A percentile compares a stretch with the other conserved stretches of the same genome.
Evolutionary conservation across 2,329 filamentous ascomycete species (phyloP).

Genomic region (Diaporthe caulivora): DNA sequence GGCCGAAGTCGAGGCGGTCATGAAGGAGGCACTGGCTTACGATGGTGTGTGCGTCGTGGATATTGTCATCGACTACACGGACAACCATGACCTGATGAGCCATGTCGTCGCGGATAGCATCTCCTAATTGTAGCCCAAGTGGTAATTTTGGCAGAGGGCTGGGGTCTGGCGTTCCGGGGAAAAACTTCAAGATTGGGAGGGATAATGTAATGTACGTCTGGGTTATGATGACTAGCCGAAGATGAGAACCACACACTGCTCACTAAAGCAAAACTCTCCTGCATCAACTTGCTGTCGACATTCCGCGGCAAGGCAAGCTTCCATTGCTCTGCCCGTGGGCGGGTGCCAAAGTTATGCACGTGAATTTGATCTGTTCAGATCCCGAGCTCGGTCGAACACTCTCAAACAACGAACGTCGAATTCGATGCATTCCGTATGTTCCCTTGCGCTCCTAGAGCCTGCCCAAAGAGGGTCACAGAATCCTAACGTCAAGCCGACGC

Average conservation of each 20-base stretch:
- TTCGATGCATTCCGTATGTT: neutral
- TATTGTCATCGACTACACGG: conserved; percentile 59
- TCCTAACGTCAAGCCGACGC: neutral
- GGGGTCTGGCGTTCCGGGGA: neutral
- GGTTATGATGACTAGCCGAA: neutral
- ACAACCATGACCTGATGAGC: conserved; percentile 54
- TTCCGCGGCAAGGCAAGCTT: neutral
- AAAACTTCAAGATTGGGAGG: neutral
- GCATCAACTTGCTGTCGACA: neutral
- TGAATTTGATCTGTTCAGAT: no score
- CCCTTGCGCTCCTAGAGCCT: neutral
- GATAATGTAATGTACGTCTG: neutral
- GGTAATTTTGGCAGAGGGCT: neutral
- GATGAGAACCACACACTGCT: neutral
- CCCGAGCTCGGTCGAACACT: no score
- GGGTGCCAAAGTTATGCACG: neutral
- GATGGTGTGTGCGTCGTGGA: conserved; percentile 60
- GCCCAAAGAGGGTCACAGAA: neutral
- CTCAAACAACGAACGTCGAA: no score
- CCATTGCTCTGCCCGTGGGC: neutral
- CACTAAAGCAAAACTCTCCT: neutral
- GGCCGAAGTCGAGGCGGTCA: conserved; percentile 55
- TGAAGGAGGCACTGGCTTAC: conserved; percentile 56
- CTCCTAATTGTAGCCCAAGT: conserved; percentile 30
- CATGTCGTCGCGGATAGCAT: conserved; percentile 51